Base-by-base conservation (phyloP, 1,139 yeast genomes). In the Saccharomycopsis crataegensis region DNA sequence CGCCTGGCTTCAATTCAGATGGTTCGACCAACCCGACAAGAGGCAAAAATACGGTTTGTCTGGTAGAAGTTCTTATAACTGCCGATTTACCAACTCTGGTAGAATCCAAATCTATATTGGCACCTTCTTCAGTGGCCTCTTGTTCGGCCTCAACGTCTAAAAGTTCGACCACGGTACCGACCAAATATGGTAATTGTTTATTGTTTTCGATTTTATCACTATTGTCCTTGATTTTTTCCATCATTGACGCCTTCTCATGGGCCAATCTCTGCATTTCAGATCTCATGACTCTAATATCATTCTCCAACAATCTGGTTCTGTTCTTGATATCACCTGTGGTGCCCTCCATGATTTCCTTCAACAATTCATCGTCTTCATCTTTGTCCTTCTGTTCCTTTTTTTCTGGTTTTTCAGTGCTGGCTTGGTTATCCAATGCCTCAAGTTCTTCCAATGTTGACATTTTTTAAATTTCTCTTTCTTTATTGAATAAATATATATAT, bases 1-100 rank as follows among this genome's bases (percentile, higher is more conserved):
- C 99, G 62, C 95, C 95, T 28, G 99, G 99, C 69, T 89, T 93
- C 63, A 94, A 77, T 34, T 77, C 79, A 50, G 82, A 82, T 1
- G 96, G 90, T 62, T 91, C 97, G 32, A 94, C 99, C 57, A 94
- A 75, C 22, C 99, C 99, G 60, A 93, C 88, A 71, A 94, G 79
- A 45, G 99, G 99, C 65, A 94, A 75, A 64, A 93, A 94, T 47
- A 94, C 96, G 8, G 99, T 94, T 67, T 94, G 99, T 66, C 99
- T 80, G 2, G 99, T 93, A 1, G 96, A 88, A 0, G 99, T 94
- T 72, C 94, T 93, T 61, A 94, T 88, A 36, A 94, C 99, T 0
- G 99, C 99, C 11, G 96, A 89, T 70, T 93, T 90, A n/a, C 99
- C 99, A 46, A 82, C 79, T 60, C 96, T 81, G 11, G 96, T 80